A percentile compares a stretch with the other conserved stretches of the same genome.
Conservation (phyloP, 306 rosid genomes). For the Lathyrus oleraceus region DNA sequence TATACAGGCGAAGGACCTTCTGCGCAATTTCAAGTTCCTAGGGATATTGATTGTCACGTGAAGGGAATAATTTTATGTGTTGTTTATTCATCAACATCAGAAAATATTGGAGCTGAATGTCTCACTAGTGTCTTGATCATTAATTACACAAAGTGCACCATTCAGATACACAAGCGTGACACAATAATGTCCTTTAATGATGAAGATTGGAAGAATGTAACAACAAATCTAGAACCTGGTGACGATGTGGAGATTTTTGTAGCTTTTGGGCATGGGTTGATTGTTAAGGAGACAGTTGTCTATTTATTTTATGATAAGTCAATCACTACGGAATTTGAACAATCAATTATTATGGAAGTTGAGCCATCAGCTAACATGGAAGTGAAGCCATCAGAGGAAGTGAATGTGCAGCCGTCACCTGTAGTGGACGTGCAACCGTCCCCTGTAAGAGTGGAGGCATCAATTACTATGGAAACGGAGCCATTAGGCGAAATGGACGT, state of each 20-base stretch:
- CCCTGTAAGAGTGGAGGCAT: background rate
- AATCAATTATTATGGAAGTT: background rate
- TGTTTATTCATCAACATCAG: constrained; percentile 15
- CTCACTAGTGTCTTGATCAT: background rate
- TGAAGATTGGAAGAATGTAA: constrained; percentile 26
- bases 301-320: constrained; percentile 12
- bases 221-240: constrained; percentile 2
- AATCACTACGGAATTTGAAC: background rate
- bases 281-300: background rate
- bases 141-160: constrained; percentile 21
- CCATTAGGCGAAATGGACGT: background rate
- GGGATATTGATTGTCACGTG: background rate
- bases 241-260: constrained; percentile 31
- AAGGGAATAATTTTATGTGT: background rate
- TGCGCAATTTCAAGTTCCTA: background rate
- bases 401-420: background rate
- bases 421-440: background rate
- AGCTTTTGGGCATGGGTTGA: constrained; percentile 6
- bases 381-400: background rate
- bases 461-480: background rate
- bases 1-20: background rate
- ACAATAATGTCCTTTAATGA: constrained; percentile 25
- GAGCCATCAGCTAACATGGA: background rate
- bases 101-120: background rate
- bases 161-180: constrained; percentile 25